Base-by-base conservation (phyloP, 306 rosid species). In the Gynostemma pentaphyllum region DNA sequence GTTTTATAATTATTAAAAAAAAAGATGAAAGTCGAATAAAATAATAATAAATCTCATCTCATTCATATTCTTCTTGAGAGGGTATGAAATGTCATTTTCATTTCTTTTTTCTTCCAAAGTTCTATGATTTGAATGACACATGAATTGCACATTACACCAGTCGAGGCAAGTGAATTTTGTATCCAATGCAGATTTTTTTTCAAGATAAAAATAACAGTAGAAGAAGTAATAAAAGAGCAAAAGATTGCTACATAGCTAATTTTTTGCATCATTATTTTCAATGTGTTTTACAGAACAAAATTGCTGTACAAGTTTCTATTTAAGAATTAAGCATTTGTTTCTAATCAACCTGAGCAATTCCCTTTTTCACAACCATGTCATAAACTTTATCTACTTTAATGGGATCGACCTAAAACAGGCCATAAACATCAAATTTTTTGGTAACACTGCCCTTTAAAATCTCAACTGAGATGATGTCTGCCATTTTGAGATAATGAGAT, bases 351-450 rank as follows among this genome's bases (percentile, higher is more conserved):
- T 66, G 50, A 44, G 72, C 67, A 71, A 72, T 36, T 36, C 94
- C 94, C 53, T 87, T 90, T 41, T 64, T 37, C 67, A 81, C 62
- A 69, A 90, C 83, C 87, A 85, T 79, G 27, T 90, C 88, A 34
- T 83, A 90, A 27, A 90, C 86, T 68, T 71, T 83, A 69, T 87
- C 97, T 11, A 90, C 80, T 84, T 87, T 90, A 72, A 76, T 74
- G 8, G 88, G 80, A 24, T 87, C 86, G 45, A 85, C 88, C 75
- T 76, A 85, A 69, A 90, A 83, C 73, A 85, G 44, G 32, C 66
- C 29, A 70, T 83, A 62, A 24, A 90, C 94, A 49, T 90, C 94
- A 9, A 88, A 76, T 72, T 81, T 87, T 67, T 80, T 75, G 21
- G 78, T 78, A 12, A 85, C 51, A 22, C 53, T 85, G 52, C 97